Evolutionary conservation across 306 rosid genomes (phyloP).

Genomic region (Quercus engelmannii): DNA sequence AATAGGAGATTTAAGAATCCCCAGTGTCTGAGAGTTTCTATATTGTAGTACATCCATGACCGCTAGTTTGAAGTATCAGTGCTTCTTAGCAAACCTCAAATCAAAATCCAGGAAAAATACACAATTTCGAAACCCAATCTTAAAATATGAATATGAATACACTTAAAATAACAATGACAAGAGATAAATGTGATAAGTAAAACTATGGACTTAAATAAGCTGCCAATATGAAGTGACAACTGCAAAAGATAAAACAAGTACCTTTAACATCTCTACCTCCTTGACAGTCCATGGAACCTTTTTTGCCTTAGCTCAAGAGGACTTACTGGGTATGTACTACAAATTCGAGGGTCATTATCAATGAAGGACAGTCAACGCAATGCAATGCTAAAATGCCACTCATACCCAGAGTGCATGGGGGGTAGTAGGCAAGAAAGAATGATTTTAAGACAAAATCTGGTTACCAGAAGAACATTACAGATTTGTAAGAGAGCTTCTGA

Average conservation of each 20-base stretch:
- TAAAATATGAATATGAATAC: not conserved
- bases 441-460: not conserved
- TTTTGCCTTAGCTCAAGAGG: slow-evolving; percentile 28
- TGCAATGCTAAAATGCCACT: not conserved
- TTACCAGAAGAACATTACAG: not conserved
- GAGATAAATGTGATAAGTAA: not conserved
- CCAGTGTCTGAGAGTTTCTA: no score
- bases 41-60: no score
- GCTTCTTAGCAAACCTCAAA: not conserved
- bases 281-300: slow-evolving; percentile 49
- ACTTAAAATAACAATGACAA: not conserved
- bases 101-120: no score
- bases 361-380: not conserved
- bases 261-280: slow-evolving; percentile 62
- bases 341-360: not conserved
- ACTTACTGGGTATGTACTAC: slow-evolving; percentile 36
- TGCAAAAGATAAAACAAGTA: slow-evolving; percentile 11
- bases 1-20: no score
- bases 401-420: not conserved
- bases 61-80: no score
- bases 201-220: not conserved
- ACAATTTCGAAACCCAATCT: not conserved
- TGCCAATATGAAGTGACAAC: not conserved
- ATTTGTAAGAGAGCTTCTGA: slow-evolving; percentile 4
- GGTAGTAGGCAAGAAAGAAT: not conserved